phyloP scores from a whole-genome alignment of 192 early-diverging fungal genomes.

The Podila epigama region DNA sequence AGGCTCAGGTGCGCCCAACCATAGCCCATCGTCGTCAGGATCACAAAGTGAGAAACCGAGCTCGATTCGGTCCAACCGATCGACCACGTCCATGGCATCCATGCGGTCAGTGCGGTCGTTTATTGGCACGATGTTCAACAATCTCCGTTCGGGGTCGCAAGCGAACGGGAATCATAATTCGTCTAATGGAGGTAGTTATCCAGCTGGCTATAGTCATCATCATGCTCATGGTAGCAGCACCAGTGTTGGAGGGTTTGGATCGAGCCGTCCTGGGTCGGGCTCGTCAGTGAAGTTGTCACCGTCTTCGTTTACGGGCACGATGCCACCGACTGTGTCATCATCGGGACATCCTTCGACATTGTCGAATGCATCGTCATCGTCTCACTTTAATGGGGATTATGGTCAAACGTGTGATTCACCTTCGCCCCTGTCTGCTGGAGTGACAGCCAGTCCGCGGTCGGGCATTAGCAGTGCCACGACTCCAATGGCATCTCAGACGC shows the following conservation, averaged over 20 bases:
- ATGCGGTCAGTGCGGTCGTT: constrained; percentile 46
- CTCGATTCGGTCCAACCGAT: constrained; percentile 45
- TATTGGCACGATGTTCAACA: constrained; percentile 45
- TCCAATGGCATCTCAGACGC: not conserved
- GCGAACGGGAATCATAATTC: constrained; percentile 10
- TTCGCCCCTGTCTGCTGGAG: constrained; percentile 10
- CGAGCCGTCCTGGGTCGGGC: constrained; percentile 38
- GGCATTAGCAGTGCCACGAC: constrained; percentile 12
- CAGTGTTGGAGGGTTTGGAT: constrained; percentile 42
- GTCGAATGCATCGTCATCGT: constrained; percentile 13
- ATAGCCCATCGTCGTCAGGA: constrained; percentile 16
- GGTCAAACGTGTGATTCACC: constrained; percentile 1
- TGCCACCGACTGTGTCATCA: constrained; percentile 21
- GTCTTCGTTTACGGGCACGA: constrained; percentile 26
- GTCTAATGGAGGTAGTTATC: constrained; percentile 10
- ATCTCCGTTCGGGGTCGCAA: constrained; percentile 19
- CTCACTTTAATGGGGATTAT: not conserved
- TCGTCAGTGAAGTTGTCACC: constrained; percentile 29
- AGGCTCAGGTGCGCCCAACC: not conserved
- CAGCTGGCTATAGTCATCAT: constrained; percentile 33
- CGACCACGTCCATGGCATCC: constrained; percentile 29
- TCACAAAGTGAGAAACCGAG: constrained; percentile 24
- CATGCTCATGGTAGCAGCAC: constrained; percentile 43
- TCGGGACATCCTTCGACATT: constrained; percentile 6
- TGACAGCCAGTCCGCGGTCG: constrained; percentile 5